These are phyloP conservation scores for Russula emetica DNA, from an alignment of 768 basidiomycete species.

Conservation along the genomic window DNA sequence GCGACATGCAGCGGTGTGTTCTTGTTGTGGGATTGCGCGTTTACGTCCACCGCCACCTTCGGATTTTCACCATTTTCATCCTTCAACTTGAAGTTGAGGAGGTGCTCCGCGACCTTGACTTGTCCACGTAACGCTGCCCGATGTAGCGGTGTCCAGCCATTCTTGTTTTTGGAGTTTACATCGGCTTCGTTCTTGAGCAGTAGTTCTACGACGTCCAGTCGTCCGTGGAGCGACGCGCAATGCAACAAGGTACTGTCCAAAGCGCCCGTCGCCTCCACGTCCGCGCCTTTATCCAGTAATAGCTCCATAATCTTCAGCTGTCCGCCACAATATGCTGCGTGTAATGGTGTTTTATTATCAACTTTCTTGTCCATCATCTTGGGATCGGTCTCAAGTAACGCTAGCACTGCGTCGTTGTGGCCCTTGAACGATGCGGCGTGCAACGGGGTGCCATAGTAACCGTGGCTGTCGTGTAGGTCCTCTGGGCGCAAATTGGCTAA, in stretches of 20 bases:
- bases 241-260: neutral
- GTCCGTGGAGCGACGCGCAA: neutral
- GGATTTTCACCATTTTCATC: too few species aligned
- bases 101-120: neutral
- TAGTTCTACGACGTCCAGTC: neutral
- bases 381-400: neutral
- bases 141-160: neutral
- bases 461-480: neutral
- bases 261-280: neutral
- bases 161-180: neutral
- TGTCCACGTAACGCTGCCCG: neutral
- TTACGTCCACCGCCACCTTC: neutral
- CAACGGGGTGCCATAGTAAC: neutral
- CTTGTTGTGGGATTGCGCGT: neutral
- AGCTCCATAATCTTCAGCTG: neutral
- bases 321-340: neutral
- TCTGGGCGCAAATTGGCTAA: neutral
- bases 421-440: constrained; percentile 6
- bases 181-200: neutral
- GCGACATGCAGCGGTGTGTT: neutral
- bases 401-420: neutral
- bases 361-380: neutral
- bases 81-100: neutral
- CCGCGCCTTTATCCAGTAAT: neutral
- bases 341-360: neutral